phyloP scores from a whole-genome alignment of 352 stramenopile species.

The Globisporangium paroecandrum region DNA sequence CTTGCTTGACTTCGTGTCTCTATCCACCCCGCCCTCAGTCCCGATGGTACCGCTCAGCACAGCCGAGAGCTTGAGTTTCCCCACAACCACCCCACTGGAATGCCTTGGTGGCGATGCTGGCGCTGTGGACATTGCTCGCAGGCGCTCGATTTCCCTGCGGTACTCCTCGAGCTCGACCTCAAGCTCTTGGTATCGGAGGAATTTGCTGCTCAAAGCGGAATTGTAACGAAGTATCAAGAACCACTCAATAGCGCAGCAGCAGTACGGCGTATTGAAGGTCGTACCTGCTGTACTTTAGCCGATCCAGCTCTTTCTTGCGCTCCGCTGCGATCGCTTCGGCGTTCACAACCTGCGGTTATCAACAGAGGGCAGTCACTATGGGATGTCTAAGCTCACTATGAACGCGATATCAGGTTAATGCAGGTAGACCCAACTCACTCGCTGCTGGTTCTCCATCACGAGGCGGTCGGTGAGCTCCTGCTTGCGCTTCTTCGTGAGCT shows the following conservation, averaged over 20 bases:
- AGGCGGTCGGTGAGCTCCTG: conserved; percentile 58
- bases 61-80: conserved; percentile 44
- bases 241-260: neutral
- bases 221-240: too few relatives aligned
- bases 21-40: neutral
- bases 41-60: neutral
- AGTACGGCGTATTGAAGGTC: neutral
- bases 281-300: conserved; percentile 54
- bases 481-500: conserved; percentile 60
- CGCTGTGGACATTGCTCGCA: conserved; percentile 28
- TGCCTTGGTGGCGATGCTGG: neutral
- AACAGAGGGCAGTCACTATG: neutral
- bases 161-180: conserved; percentile 63
- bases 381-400: neutral
- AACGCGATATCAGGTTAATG: neutral
- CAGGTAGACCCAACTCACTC: conserved; percentile 22
- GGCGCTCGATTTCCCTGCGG: conserved; percentile 45
- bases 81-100: conserved; percentile 19
- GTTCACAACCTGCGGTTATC: conserved; percentile 31
- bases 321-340: conserved; percentile 57
- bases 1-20: neutral
- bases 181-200: conserved; percentile 63
- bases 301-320: conserved; percentile 49
- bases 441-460: conserved; percentile 53
- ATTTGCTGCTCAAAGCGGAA: conserved; percentile 27